Evolutionary conservation across 768 basidiomycete genomes (phyloP), one percentile per base, ranked within the genome.

Genomic region (Rhodosporidiobolus sp.): DNA sequence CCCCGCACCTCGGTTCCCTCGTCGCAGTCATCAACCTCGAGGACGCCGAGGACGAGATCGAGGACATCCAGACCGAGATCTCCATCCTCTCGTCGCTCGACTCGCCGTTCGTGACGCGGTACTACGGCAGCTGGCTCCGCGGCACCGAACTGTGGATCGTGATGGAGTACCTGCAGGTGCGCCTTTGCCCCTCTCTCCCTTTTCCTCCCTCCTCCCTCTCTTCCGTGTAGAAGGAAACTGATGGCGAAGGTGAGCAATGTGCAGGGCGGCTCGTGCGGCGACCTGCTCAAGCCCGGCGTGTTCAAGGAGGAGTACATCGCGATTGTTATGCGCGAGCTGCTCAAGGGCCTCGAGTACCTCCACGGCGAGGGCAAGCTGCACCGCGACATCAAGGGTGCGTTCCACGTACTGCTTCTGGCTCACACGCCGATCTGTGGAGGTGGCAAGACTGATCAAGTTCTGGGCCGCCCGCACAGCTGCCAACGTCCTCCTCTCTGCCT

Each of bases 291-390:
- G 84, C 92, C 95, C 3, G 96, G 96, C 20, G 90, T 93, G 6
- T 97, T 99, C 82, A 86, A 92, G 74, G 96, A 99, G 84, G 96
- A 99, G 79, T 97, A 99, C 79, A 98, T 99, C 76, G 96, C 95
- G 12, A 98, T 98, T 80, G 90, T 99, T 77, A 87, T 92, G 57
- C 87, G 91, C 59, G 96, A 99, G 82, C 85, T 99, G 19, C 85
- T 98, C 50, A 87, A 87, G 54, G 96, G 96, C 50, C 84, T 99
- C 58, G 94, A 97, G 64, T 99, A 99, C 81, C 86, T 99, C 61
- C 96, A 99, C 79, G 87, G 86, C 17, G 94, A 98, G 81, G 93
- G 94, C 28, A 99, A 98, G 81, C 86, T 99, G 63, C 96, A 99
- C 80, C 88, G 96, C n/a, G 96, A 99, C 82, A 98, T 99, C 80